Evolutionary conservation across 345 rosid species (phyloP), one percentile per base, ranked within the genome.

Genomic region (Syzygium jambos): DNA sequence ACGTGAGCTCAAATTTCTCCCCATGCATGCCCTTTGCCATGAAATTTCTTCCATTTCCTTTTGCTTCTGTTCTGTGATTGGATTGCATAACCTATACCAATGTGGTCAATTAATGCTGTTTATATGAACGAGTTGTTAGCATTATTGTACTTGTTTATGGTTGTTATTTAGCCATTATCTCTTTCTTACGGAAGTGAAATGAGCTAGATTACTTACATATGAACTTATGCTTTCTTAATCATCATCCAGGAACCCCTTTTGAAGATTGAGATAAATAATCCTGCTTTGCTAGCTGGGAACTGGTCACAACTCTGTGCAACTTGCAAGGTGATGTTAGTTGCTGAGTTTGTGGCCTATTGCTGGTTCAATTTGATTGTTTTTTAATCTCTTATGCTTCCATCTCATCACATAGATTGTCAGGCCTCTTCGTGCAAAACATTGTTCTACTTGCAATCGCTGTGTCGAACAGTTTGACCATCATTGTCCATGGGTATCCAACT

Each of bases 391-490:
- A 34, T 78, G 85, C 86, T 52, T 43, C 73, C 54, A 27, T 51
- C 57, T 63, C 49, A 73, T 73, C 49, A 21, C 43, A 46, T 92
- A 98, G 99, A 98, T 98, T 88, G 97, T 98, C 87, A 94, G 98
- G 91, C 98, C 99, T 89, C 94, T 95, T 87, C 99, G 99, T 85
- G 99, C 99, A 9, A 95, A 96, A 93, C 99, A 98, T 91, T 98
- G 99, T 88, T 95, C 98, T 87, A 94, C 96, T 56, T 98, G 99
- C 88, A 94, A 95, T 89, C 96, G 98, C 68, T 98, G 99, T 92
- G 99, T 98, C 78, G 98, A 98, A 89, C 99, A 98, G 89, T 98
- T 98, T 93, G 99, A 98, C 87, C 99, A 98, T 91, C 99, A 98
- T 88, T 98, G 98, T 89, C 99, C 99, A 55, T 98, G 98, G 98